Conservation (phyloP, 2,329 filamentous ascomycete species). For the Coniochaeta hoffmannii region DNA sequence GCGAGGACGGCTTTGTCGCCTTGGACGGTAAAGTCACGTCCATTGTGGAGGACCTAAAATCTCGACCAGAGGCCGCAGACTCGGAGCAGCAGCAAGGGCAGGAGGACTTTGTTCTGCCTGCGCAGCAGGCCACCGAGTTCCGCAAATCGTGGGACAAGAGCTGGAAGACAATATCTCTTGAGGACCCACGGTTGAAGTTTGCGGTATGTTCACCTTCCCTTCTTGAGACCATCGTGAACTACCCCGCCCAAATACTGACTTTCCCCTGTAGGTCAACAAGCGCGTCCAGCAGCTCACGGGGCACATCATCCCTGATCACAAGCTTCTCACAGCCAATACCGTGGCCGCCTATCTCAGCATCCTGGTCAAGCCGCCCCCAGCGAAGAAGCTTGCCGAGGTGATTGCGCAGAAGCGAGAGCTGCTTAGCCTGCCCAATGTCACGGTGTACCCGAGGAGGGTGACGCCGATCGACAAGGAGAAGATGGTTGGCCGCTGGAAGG, state of each 20-base stretch:
- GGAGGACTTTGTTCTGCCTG: constrained; percentile 13
- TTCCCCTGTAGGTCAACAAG: constrained; percentile 63
- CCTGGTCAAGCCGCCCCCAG: constrained; percentile 45
- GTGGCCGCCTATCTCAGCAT: constrained; percentile 47
- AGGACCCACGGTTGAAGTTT: constrained; percentile 59
- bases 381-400: constrained; percentile 55
- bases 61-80: constrained; percentile 6
- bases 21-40: constrained; percentile 25
- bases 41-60: constrained; percentile 9
- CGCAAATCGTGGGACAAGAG: constrained; percentile 39
- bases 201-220: constrained; percentile 43
- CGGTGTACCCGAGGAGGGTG: constrained; percentile 54
- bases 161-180: constrained; percentile 53
- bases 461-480: constrained; percentile 47
- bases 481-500: constrained; percentile 29
- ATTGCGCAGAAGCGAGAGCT: constrained; percentile 43
- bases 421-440: constrained; percentile 58
- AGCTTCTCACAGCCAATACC: constrained; percentile 49
- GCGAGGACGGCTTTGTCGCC: constrained; percentile 29
- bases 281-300: constrained; percentile 77
- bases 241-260: too few relatives aligned
- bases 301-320: constrained; percentile 63
- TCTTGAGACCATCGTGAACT: background rate
- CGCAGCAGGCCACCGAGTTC: constrained; percentile 33
- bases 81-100: background rate